Evolutionary conservation across 306 rosid genomes (phyloP).

Genomic region (Quercus alba): DNA sequence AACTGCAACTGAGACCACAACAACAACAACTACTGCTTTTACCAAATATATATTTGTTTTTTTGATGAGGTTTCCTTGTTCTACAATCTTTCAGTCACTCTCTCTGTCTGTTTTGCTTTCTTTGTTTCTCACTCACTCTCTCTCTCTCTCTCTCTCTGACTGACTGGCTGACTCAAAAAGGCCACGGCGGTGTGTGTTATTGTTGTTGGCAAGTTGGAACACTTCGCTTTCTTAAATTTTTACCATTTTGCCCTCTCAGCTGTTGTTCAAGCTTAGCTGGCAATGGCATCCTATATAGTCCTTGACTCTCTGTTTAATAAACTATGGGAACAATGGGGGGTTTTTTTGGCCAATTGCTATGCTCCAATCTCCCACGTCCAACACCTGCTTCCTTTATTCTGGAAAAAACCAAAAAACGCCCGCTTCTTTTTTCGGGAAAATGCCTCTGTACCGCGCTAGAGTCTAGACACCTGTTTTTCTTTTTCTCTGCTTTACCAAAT

Average conservation of each 20-base stretch:
- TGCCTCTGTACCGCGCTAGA: too few species aligned
- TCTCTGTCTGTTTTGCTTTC: too few species aligned
- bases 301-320: neutral
- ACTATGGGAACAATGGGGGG: neutral
- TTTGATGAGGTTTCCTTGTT: conserved; percentile 34
- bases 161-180: too few species aligned
- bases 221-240: neutral
- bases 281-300: neutral
- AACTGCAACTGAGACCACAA: neutral
- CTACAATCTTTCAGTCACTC: conserved; percentile 5
- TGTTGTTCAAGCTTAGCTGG: neutral
- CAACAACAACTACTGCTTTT: neutral
- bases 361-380: conserved; percentile 17
- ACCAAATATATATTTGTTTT: neutral
- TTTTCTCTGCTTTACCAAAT: neutral
- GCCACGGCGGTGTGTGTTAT: too few species aligned
- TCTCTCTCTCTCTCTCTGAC: neutral
- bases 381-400: neutral
- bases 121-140: conserved; percentile 26
- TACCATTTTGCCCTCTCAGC: conserved; percentile 12
- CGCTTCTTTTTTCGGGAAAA: neutral
- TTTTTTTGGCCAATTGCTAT: conserved; percentile 5
- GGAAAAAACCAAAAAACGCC: too few species aligned
- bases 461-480: neutral
- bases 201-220: neutral